Evolutionary conservation across 805 yeast species (phyloP).

Genomic region (Sugiyamaella qingdaonensis): DNA sequence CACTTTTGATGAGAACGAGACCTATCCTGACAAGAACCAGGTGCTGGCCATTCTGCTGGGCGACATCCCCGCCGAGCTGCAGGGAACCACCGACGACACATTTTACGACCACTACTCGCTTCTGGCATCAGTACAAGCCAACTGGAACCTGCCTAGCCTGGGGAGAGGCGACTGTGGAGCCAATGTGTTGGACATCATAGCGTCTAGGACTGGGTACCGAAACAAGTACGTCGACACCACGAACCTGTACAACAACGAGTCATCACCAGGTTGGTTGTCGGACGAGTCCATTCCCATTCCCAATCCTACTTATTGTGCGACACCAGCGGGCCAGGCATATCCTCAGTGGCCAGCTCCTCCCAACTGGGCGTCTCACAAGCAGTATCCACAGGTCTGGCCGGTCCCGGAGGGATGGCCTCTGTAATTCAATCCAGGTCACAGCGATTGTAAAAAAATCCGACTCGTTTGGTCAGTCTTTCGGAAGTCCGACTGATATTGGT

Average conservation of each 20-base stretch:
- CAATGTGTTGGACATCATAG: conserved; percentile 44
- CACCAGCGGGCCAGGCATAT: conserved; percentile 7
- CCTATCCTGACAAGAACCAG: conserved; percentile 41
- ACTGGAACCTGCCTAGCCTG: conserved; percentile 47
- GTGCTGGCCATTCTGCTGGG: conserved; percentile 46
- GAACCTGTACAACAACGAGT: conserved; percentile 2
- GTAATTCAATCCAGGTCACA: not conserved
- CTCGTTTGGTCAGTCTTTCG: too few relatives aligned
- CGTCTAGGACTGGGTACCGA: conserved; percentile 31
- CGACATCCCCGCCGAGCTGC: conserved; percentile 36
- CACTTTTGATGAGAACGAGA: conserved; percentile 50
- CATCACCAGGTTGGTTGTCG: conserved; percentile 4
- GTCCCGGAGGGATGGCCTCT: conserved; percentile 3
- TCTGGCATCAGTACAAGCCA: conserved; percentile 46
- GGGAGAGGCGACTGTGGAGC: conserved; percentile 51
- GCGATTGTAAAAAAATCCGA: too few relatives aligned
- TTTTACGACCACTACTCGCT: conserved; percentile 52
- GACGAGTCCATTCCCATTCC: conserved; percentile 6
- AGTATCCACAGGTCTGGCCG: conserved; percentile 4
- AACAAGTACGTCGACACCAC: conserved; percentile 10
- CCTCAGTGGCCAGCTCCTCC: conserved; percentile 5
- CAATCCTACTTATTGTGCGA: conserved; percentile 7
- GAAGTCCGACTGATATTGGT: too few relatives aligned
- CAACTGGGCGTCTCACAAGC: conserved; percentile 2
- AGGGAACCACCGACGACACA: conserved; percentile 44